Evolutionary conservation across 169 alveolate genomes (phyloP).

Genomic region (Eimeria praecox): DNA sequence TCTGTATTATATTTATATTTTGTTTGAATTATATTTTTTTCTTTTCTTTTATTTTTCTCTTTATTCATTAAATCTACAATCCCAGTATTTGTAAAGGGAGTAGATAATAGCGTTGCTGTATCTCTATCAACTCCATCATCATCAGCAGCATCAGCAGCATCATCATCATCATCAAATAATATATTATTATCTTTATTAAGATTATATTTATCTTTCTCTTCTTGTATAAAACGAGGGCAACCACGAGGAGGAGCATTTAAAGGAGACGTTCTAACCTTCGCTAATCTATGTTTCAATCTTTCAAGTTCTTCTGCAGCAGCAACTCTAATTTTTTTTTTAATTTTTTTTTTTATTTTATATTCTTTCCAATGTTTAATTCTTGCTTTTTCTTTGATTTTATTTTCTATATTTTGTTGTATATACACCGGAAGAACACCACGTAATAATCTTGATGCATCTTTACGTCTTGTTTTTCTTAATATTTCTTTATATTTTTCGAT

Average conservation of each 20-base stretch:
- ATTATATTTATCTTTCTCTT: background rate
- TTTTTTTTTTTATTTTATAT: background rate
- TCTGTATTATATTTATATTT: too few species aligned
- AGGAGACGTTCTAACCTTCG: background rate
- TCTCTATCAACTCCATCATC: background rate
- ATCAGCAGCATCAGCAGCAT: background rate
- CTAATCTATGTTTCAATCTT: background rate
- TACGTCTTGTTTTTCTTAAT: background rate
- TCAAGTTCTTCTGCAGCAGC: constrained; percentile 20
- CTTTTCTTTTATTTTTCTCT: background rate
- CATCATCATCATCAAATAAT: too few species aligned
- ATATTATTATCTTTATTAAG: too few species aligned
- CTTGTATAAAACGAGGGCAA: background rate
- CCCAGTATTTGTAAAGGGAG: background rate
- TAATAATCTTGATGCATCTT: constrained; percentile 11
- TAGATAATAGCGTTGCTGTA: background rate
- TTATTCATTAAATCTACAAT: background rate
- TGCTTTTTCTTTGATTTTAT: background rate
- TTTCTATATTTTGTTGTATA: background rate
- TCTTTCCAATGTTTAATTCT: background rate
- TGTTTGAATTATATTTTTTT: background rate
- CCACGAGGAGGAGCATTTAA: constrained; percentile 38
- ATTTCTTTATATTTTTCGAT: background rate
- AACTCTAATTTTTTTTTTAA: background rate
- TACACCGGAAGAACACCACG: constrained; percentile 12